Evolutionary conservation across 75 land plant genomes (phyloP), one percentile per base, ranked within the genome.

Genomic region (Cryptomeria japonica): DNA sequence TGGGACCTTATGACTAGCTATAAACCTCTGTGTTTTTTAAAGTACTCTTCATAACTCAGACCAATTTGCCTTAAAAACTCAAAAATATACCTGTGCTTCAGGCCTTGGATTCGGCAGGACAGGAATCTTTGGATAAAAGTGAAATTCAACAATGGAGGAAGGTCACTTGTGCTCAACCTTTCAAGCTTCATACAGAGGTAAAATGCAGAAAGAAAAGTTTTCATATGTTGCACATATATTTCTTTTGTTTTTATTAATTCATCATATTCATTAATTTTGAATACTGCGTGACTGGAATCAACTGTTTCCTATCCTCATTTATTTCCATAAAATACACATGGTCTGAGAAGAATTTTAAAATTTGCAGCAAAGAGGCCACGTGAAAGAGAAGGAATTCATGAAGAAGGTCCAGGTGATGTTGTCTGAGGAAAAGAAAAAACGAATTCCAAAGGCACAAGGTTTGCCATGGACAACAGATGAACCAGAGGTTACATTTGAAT

Each of bases 381-480:
- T 34, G 73, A 97, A 96, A 85, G 92, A 96, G 89, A 94, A 92
- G 68, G 92, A 95, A 76, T 95, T 97, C 64, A 15, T 92, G 84
- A 96, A 92, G 90, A 94, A 94, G 88, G 70, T 96, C 70, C 87
- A 95, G 68, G 88, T 95, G 73, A 87, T 91, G 91, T 41, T 94
- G 70, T 44, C 34, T 9, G 93, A 95, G 82, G 96, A 96, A 84
- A 89, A 95, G 85, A 95, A 87, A 41, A 85, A 79, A 36, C 92
- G 97, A 25, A 90, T 96, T 83, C 99, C 95, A 38, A 84, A 95
- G 41, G 99, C 97, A 28, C 99, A 96, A 89, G 99, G 99, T 6
- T 92, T 97, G 37, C 99, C 99, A 36, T 96, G 96, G 97, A 97
- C 97, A 86, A 97, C 99, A 13, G 97, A 97, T 91, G 97, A 97